Conservation (phyloP, 1,284 basidiomycete species). For the Ustilago xerochloae region DNA sequence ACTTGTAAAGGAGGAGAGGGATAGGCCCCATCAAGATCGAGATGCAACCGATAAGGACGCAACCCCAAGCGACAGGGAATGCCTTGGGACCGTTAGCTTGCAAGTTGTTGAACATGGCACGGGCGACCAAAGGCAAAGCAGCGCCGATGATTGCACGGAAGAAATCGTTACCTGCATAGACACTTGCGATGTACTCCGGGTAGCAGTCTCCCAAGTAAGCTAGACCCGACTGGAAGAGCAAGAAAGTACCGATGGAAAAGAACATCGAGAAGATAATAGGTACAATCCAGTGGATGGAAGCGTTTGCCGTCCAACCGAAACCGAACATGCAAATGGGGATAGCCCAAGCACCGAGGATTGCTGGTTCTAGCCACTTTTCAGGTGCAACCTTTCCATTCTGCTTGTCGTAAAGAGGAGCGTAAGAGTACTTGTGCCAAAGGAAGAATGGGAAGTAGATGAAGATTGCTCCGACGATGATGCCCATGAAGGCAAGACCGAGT, state of each 20-base stretch:
- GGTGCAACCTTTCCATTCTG: constrained; percentile 44
- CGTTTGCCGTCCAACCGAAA: constrained; percentile 58
- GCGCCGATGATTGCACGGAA: constrained; percentile 52
- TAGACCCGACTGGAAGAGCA: constrained; percentile 54
- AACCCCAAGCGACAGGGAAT: constrained; percentile 58
- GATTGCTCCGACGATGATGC: constrained; percentile 52
- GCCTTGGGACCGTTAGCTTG: constrained; percentile 43
- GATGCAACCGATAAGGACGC: constrained; percentile 53
- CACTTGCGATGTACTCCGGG: constrained; percentile 52
- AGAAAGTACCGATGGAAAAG: constrained; percentile 51
- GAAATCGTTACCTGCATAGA: constrained; percentile 56
- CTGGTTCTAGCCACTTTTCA: constrained; percentile 54
- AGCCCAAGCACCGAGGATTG: constrained; percentile 70
- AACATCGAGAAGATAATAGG: constrained; percentile 46
- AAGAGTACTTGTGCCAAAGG: constrained; percentile 34
- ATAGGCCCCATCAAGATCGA: constrained; percentile 49
- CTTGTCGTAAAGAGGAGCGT: constrained; percentile 32
- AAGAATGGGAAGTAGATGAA: constrained; percentile 34
- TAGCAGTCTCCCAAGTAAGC: constrained; percentile 47
- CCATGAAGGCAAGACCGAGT: constrained; percentile 52
- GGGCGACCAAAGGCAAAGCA: constrained; percentile 49
- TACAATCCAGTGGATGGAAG: constrained; percentile 57
- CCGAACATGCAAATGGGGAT: constrained; percentile 58
- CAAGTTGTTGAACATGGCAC: constrained; percentile 57
- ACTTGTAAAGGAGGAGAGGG: constrained; percentile 53